A percentile compares a stretch with the other conserved stretches of the same genome.
Conservation (phyloP, 208 protist species). For the Strigomonas galati region DNA sequence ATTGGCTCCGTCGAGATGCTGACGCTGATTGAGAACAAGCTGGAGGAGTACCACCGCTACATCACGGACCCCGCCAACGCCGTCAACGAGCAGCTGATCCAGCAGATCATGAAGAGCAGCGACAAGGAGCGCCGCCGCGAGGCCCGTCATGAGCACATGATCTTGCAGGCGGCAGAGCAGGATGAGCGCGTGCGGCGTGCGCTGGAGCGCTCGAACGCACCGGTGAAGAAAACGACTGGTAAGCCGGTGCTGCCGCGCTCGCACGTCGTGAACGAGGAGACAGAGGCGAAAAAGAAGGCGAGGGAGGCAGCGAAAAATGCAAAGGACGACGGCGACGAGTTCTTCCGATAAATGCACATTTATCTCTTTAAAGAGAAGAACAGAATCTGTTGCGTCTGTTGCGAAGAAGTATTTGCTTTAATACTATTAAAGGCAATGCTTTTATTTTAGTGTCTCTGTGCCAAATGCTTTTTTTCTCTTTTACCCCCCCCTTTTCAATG, state of each 20-base stretch:
- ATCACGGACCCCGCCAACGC: slow-evolving; percentile 60
- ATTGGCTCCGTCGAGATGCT: slow-evolving; percentile 91
- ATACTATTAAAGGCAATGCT: no score
- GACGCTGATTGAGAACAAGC: slow-evolving; percentile 90
- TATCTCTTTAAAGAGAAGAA: not conserved
- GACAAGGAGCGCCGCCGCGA: slow-evolving; percentile 82
- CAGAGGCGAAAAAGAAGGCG: slow-evolving; percentile 29
- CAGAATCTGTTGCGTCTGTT: not conserved
- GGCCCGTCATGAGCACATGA: slow-evolving; percentile 71
- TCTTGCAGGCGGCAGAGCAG: slow-evolving; percentile 65
- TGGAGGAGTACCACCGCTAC: slow-evolving; percentile 87
- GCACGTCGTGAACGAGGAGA: slow-evolving; percentile 31
- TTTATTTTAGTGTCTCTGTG: no score
- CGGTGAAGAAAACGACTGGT: slow-evolving; percentile 61
- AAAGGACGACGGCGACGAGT: slow-evolving; percentile 42
- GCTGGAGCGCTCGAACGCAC: slow-evolving; percentile 79
- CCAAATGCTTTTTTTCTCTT: slow-evolving; percentile 18
- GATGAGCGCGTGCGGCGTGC: slow-evolving; percentile 71
- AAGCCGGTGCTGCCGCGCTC: slow-evolving; percentile 88
- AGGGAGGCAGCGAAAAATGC: slow-evolving; percentile 23
- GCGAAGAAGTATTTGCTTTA: no score
- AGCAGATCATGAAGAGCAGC: slow-evolving; percentile 73
- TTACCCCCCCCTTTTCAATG: no score
- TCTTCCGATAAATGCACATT: slow-evolving; percentile 25
- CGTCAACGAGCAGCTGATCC: slow-evolving; percentile 64